phyloP scores from a whole-genome alignment of 352 stramenopile species.

The Phytophthora hybrid region DNA sequence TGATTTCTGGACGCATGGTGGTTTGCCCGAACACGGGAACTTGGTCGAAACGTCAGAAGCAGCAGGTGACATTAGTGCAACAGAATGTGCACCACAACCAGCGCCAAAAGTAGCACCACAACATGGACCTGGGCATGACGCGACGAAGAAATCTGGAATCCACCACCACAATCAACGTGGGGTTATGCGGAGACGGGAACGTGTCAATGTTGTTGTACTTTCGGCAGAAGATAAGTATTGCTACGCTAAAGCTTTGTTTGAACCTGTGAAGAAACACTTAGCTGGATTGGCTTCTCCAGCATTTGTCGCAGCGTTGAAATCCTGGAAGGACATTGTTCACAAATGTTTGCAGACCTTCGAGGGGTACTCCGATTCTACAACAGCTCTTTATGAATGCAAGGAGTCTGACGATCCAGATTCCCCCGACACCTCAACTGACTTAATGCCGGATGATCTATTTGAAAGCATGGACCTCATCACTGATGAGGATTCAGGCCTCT shows the following conservation, averaged over 20 bases:
- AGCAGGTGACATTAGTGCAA: not conserved
- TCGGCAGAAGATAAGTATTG: conserved; percentile 8
- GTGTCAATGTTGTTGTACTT: conserved; percentile 2
- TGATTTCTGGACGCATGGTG: not conserved
- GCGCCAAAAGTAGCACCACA: not conserved
- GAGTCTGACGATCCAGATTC: not conserved
- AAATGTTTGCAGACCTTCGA: not conserved
- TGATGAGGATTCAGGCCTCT: no score
- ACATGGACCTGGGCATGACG: not conserved
- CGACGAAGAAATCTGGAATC: not conserved
- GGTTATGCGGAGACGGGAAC: not conserved
- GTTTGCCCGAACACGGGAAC: not conserved
- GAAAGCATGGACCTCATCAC: not conserved
- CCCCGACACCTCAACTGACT: not conserved
- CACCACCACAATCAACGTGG: not conserved
- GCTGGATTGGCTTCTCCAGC: not conserved
- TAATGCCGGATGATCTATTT: not conserved
- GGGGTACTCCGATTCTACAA: not conserved
- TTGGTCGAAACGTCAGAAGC: not conserved
- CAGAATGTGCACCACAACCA: not conserved
- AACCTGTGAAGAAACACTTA: conserved; percentile 3
- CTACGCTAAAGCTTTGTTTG: conserved; percentile 3
- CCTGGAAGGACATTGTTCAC: conserved; percentile 7
- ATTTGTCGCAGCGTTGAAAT: conserved; percentile 1
- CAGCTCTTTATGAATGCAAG: not conserved